phyloP scores from a whole-genome alignment of 805 yeast species.

The Metschnikowia kunwiensis region DNA sequence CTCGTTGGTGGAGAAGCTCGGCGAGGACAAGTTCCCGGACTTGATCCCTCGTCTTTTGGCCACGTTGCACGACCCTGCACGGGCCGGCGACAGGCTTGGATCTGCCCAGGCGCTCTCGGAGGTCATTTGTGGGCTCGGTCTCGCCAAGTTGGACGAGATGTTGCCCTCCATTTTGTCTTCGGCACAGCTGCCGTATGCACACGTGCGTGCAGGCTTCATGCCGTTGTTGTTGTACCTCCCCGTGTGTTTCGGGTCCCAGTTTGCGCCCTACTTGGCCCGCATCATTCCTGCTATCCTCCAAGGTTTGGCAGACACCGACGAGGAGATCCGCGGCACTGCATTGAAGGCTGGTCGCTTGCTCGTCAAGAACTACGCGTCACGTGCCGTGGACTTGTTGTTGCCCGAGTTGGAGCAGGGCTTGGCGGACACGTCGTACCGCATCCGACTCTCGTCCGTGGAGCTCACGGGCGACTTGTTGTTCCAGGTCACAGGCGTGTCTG shows the following conservation, averaged over 20 bases:
- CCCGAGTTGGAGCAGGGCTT: constrained; percentile 94
- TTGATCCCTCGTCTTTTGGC: constrained; percentile 76
- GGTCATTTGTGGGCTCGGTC: constrained; percentile 88
- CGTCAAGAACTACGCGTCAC: constrained; percentile 85
- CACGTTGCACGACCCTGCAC: constrained; percentile 71
- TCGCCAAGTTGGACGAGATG: constrained; percentile 81
- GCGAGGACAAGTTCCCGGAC: constrained; percentile 93
- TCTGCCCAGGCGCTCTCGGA: constrained; percentile 97
- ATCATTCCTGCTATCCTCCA: constrained; percentile 89
- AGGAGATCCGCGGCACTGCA: constrained; percentile 82
- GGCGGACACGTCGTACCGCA: constrained; percentile 76
- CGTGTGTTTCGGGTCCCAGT: constrained; percentile 88
- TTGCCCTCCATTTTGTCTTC: constrained; percentile 75
- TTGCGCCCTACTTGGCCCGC: constrained; percentile 80
- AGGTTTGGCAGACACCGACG: constrained; percentile 89
- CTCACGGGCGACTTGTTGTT: constrained; percentile 91
- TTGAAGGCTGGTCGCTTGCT: constrained; percentile 89
- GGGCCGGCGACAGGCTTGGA: constrained; percentile 90
- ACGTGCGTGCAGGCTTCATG: constrained; percentile 88
- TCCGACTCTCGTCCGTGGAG: constrained; percentile 90
- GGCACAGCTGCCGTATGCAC: constrained; percentile 62
- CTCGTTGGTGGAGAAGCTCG: constrained; percentile 90
- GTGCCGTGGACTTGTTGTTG: constrained; percentile 86
- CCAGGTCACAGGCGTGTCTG: constrained; percentile 89
- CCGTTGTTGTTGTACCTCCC: constrained; percentile 88